Conservation (phyloP, 2,329 filamentous ascomycete genomes). For the Fusarium irregulare region DNA sequence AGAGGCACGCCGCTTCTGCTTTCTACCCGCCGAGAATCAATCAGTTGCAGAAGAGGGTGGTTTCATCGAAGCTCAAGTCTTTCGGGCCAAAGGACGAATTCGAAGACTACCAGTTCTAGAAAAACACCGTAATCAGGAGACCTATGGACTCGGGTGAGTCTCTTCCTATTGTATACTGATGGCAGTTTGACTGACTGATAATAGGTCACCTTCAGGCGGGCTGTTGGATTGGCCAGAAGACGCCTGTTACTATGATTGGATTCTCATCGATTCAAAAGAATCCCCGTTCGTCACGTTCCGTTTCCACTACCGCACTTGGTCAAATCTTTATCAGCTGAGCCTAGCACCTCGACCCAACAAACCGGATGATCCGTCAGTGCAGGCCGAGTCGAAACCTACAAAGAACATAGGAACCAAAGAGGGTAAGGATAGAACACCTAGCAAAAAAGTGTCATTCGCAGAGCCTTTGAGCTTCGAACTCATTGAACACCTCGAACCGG, state of each 20-base stretch:
- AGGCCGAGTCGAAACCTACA: not conserved
- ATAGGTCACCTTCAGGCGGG: slow-evolving; percentile 64
- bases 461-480: not conserved
- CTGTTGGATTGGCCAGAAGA: slow-evolving; percentile 64
- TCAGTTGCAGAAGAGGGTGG: slow-evolving; percentile 65
- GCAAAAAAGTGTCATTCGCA: not conserved
- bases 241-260: slow-evolving; percentile 64
- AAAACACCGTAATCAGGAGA: slow-evolving; percentile 59
- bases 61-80: slow-evolving; percentile 64
- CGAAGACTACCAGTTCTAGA: slow-evolving; percentile 56
- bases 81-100: slow-evolving; percentile 62
- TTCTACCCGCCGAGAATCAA: slow-evolving; percentile 53
- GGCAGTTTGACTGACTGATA: slow-evolving; percentile 13
- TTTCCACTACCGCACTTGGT: slow-evolving; percentile 68
- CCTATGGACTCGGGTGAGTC: slow-evolving; percentile 66
- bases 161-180: not conserved
- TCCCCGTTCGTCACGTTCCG: slow-evolving; percentile 64
- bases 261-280: slow-evolving; percentile 63
- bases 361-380: not conserved
- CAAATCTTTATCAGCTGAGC: slow-evolving; percentile 60
- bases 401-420: not conserved
- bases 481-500: not conserved
- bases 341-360: slow-evolving; percentile 53
- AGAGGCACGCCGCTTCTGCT: slow-evolving; percentile 63
- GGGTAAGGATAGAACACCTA: not conserved